Evolutionary conservation across 192 early-diverging fungal genomes (phyloP).

Genomic region (Funneliformis geosporum): DNA sequence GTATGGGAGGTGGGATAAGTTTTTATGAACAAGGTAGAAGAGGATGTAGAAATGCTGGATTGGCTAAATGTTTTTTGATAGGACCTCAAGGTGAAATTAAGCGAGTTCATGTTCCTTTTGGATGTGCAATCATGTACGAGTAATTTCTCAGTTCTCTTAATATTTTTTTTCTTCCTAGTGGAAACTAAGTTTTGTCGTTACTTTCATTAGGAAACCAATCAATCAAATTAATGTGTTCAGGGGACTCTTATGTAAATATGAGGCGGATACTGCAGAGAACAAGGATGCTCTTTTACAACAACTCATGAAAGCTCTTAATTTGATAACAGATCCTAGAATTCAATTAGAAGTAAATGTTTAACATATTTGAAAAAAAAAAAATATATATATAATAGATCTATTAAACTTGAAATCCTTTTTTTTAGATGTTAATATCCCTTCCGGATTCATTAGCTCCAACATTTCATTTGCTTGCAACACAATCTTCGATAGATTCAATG

Average conservation of each 20-base stretch:
- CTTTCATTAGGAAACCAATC: neutral
- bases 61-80: constrained; percentile 54
- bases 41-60: constrained; percentile 28
- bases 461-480: constrained; percentile 10
- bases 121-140: neutral
- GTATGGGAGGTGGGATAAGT: constrained; percentile 43
- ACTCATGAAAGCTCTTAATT: neutral
- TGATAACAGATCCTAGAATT: neutral
- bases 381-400: too few species aligned
- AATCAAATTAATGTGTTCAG: neutral
- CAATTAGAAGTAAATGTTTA: neutral
- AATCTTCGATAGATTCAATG: constrained; percentile 1
- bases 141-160: neutral
- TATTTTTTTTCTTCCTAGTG: neutral
- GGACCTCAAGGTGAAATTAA: constrained; percentile 56
- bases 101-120: constrained; percentile 34
- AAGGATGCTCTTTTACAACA: neutral
- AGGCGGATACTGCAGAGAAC: neutral
- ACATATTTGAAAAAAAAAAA: too few species aligned
- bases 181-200: neutral
- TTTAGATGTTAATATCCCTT: neutral
- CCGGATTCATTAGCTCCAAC: neutral
- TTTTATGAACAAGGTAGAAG: constrained; percentile 23
- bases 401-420: neutral
- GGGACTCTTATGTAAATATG: neutral